Base-by-base conservation (phyloP, 1,139 yeast genomes). In the Saccharomyces hybrid region DNA sequence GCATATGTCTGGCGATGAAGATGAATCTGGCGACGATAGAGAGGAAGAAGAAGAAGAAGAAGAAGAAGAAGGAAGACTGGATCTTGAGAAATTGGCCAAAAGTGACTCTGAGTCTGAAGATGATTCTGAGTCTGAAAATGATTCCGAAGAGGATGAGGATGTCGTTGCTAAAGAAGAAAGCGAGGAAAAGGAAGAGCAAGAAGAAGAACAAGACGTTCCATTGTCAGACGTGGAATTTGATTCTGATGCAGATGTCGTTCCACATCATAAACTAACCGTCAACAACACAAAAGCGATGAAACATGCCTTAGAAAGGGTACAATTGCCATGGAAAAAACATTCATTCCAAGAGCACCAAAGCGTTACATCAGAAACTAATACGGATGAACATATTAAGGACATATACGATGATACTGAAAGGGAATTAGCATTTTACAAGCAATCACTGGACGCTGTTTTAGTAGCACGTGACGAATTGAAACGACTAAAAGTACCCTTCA, bases 381-480 rank as follows among this genome's bases (percentile, higher is more conserved):
- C 87, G 49, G 89, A 83, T 68, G 67, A 77, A 9, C 81, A 78
- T 54, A 85, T 91, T 67, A 88, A 84, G 70, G 98, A 95, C 70
- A 87, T 91, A 59, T 88, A 90, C 66, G 98, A 95, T 69, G 99
- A 95, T 67, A 87, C 97, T 52, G 93, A 90, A 72, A 84, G 91
- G 65, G 93, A 86, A 70, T 70, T 86, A 53, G 86, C 86, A 7
- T 88, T 89, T 66, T 93, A 91, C 73, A 90, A 88, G 70, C 99
- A 95, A 75, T 96, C 96, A 14, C 79, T 93, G 58, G 86, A 82
- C 52, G 96, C 98, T 5, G 95, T 86, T 38, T 74, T 79, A 56
- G 80, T 79, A 64, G 97, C 89, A 41, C 84, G 93, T 68, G 74
- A 78, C 52, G 79, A 80, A 51, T 77, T 91, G 52, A 66, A 76